Base-by-base conservation (phyloP, 2,329 filamentous ascomycete genomes). In the Didymella pinodella region DNA sequence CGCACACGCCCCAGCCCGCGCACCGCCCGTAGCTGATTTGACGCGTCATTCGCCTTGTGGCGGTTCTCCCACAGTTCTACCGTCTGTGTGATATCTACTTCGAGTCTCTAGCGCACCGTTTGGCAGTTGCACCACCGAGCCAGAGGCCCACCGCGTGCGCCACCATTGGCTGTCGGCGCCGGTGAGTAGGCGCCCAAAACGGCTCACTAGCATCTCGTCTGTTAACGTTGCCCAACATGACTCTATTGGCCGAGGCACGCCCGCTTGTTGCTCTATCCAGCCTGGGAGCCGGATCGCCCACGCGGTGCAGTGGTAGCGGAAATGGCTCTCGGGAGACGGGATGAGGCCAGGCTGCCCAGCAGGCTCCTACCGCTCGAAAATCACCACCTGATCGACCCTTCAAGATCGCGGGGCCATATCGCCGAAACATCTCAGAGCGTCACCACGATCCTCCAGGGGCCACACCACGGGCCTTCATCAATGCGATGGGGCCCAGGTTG, bases 31-130 rank as follows among this genome's bases (percentile, higher is more conserved):
- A 43, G 47, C 53, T 52, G 59, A 59, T 61, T 57, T 49, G 63
- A 69, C 67, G 67, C 66, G 67, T 70, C 67, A 66, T 60, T 57
- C 56, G 52, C 52, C 59, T 14, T 57, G 60, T 65, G 55, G 60
- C 64, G 32, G 31, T 62, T 62, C 62, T 65, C 46, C 61, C 61
- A 62, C 55, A 56, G 54, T 69, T 63, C 54, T 63, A 61, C 65
- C 67, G 65, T 32, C 12, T 32, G 29, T 31, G 31, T 16, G 14
- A 16, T 32, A 32, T 32, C 31, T 32, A 6, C 31, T 32, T 71
- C 71, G 64, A 72, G 62, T 69, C 65, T 50, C 68, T 75, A 32
- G 31, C 31, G 66, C 65, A 70, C 72, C 73, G 73, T 75, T 75
- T 67, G 65, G 65, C 69, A 68, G 67, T 71, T 68, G 69, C 71